Base-by-base conservation (phyloP, 169 alveolate species). In the Eimeria praecox region DNA sequence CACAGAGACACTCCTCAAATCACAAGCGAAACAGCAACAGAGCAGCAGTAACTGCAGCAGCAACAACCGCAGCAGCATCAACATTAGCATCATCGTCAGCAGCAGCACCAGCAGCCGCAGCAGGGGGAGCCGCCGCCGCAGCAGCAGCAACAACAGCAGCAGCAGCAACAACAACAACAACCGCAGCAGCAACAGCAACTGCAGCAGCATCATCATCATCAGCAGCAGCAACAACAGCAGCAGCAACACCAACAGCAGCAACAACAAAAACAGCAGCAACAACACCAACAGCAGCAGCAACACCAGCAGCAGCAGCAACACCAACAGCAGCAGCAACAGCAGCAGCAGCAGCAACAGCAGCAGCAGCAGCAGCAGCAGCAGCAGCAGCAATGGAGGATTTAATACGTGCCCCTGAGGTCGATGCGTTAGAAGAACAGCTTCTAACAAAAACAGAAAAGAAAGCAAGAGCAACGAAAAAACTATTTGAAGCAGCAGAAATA, bases 341-440 rank as follows among this genome's bases (percentile, higher is more conserved):
- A 27, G 49, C 83, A 2, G 22, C 83, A 73, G 49, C 83, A 30
- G 46, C 83, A 73, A 46, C 83, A 73, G 44, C 83, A 73, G 83
- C 85, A 73, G 85, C 85, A 73, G 85, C 85, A 73, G 85, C 85
- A 73, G 85, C 85, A 44, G 89, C 38, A 44, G 64, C 30, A 33
- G 40, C 24, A 20, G 89, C 64, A 38, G 52, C 85, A 54, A 91
- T 91, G 95, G 95, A 91, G 82, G 95, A 46, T 30, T 54, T 91
- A 44, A 73, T 91, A 2, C 33, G 40, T 12, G 90, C 66, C 64
- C 75, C 85, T 24, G 95, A 91, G 44, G 24, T 40, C 12, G 46
- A 52, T 10, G 44, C 46, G 12, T 46, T 83, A 33, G 69, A 66
- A 33, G 95, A 91, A 78, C 90, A 56, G 90, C 95, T 75, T 33